A percentile compares a stretch with the other conserved stretches of the same genome.
phyloP scores from a whole-genome alignment of 2,329 filamentous ascomycete species.

The Colletotrichum eremochloae region DNA sequence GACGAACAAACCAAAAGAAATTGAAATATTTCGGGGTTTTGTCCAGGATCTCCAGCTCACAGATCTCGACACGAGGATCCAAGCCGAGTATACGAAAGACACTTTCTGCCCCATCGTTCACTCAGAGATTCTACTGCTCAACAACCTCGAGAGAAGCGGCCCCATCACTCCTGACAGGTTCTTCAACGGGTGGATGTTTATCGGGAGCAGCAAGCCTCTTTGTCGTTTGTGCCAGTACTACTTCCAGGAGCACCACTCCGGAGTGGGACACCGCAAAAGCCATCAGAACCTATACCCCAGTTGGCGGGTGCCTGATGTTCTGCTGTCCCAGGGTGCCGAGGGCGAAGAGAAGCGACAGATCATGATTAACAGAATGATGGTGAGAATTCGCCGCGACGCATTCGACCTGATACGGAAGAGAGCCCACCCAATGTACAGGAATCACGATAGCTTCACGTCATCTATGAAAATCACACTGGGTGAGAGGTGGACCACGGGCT shows the following conservation, averaged over 20 bases:
- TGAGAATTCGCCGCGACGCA: constrained; percentile 1
- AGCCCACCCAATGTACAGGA: background rate
- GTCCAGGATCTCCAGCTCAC: constrained; percentile 44
- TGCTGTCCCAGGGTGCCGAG: background rate
- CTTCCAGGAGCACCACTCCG: constrained; percentile 47
- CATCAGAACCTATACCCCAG: constrained; percentile 55
- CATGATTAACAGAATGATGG: background rate
- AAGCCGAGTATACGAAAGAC: constrained; percentile 11
- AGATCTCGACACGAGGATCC: constrained; percentile 46
- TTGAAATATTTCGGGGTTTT: background rate
- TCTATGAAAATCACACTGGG: constrained; percentile 3
- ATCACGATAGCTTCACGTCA: constrained; percentile 10
- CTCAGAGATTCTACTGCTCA: constrained; percentile 48
- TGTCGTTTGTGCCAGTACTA: constrained; percentile 56
- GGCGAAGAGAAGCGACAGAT: background rate
- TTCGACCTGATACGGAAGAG: background rate
- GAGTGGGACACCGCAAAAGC: constrained; percentile 46
- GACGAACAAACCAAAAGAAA: constrained; percentile 8
- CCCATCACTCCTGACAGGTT: constrained; percentile 43
- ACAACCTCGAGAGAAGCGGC: constrained; percentile 6
- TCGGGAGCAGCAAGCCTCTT: constrained; percentile 57
- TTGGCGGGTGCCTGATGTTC: constrained; percentile 53
- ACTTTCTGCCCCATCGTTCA: constrained; percentile 52
- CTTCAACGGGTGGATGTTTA: constrained; percentile 52
- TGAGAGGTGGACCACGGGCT: background rate